A percentile compares a stretch with the other conserved stretches of the same genome.
Conservation (phyloP, 345 rosid genomes). For the Citrus mangshanensis region DNA sequence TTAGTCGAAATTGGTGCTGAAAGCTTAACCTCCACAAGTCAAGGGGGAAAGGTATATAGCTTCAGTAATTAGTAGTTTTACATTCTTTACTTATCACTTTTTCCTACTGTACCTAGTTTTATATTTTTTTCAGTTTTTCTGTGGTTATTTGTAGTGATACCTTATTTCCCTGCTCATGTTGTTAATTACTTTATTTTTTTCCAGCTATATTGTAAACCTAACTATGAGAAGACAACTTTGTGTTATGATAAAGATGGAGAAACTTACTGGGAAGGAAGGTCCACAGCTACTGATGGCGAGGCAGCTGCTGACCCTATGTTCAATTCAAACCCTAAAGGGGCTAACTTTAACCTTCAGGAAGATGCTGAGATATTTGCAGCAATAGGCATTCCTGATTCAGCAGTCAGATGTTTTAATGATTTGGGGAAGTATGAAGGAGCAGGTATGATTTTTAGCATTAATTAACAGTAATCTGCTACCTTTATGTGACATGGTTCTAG, state of each 20-base stretch:
- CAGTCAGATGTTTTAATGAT: no score
- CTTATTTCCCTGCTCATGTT: background rate
- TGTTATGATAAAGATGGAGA: slow-evolving; percentile 49
- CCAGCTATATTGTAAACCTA: slow-evolving; percentile 38
- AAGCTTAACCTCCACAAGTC: slow-evolving; percentile 12
- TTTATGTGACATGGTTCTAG: no score
- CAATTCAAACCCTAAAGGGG: slow-evolving; percentile 29
- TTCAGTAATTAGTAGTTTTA: background rate
- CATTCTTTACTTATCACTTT: background rate
- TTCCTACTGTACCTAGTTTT: background rate
- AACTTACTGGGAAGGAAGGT: slow-evolving; percentile 29
- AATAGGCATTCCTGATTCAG: no score
- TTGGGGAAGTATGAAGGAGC: no score
- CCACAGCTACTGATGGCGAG: slow-evolving; percentile 36
- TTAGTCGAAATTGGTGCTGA: background rate
- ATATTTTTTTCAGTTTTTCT: background rate
- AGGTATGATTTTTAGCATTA: no score
- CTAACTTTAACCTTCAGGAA: slow-evolving; percentile 14
- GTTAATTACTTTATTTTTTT: background rate
- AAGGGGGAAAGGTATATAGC: slow-evolving; percentile 43
- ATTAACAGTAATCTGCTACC: no score
- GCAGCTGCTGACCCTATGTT: slow-evolving; percentile 37
- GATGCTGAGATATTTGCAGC: no score
- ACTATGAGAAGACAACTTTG: slow-evolving; percentile 39
- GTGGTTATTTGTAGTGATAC: background rate